Percentiles rank a stretch among this genome's conserved stretches.
Conservation (phyloP, 192 early-diverging fungal species). For the Martensiomyces pterosporus region DNA sequence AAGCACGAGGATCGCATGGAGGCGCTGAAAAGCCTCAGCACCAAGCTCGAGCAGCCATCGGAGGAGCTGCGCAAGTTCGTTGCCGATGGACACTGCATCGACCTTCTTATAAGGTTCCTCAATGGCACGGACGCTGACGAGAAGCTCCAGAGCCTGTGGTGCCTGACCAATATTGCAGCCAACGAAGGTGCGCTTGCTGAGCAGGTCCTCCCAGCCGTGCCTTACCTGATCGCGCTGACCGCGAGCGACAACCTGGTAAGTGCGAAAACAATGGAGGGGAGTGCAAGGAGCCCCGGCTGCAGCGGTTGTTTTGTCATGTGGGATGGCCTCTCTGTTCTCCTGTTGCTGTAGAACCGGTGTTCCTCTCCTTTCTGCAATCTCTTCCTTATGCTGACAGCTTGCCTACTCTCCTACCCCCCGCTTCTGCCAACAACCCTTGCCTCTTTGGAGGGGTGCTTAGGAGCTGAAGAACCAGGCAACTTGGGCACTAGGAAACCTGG, state of each 20-base stretch:
- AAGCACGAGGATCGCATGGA: conserved; percentile 19
- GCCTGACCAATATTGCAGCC: conserved; percentile 57
- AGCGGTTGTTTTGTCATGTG: no score
- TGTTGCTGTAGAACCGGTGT: no score
- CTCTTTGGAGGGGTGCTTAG: conserved; percentile 12
- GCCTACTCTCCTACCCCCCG: neutral
- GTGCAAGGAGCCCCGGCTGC: no score
- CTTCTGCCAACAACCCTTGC: conserved; percentile 2
- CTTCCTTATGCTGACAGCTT: no score
- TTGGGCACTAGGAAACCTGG: conserved; percentile 94
- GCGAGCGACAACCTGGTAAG: conserved; percentile 43
- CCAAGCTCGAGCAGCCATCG: conserved; percentile 50
- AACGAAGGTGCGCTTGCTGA: conserved; percentile 23
- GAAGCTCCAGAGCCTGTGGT: conserved; percentile 55
- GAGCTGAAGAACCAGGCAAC: conserved; percentile 84
- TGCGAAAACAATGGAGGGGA: no score
- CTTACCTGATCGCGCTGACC: conserved; percentile 50
- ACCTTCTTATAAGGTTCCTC: conserved; percentile 41
- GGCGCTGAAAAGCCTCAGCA: conserved; percentile 45
- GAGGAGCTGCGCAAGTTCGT: conserved; percentile 47
- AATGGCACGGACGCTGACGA: conserved; percentile 49
- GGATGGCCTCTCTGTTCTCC: no score
- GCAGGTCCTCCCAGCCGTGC: conserved; percentile 42
- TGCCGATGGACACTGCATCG: conserved; percentile 33
- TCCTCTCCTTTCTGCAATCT: no score